phyloP scores from a whole-genome alignment of 208 protist genomes.

The Jaenimonas drosophilae region DNA sequence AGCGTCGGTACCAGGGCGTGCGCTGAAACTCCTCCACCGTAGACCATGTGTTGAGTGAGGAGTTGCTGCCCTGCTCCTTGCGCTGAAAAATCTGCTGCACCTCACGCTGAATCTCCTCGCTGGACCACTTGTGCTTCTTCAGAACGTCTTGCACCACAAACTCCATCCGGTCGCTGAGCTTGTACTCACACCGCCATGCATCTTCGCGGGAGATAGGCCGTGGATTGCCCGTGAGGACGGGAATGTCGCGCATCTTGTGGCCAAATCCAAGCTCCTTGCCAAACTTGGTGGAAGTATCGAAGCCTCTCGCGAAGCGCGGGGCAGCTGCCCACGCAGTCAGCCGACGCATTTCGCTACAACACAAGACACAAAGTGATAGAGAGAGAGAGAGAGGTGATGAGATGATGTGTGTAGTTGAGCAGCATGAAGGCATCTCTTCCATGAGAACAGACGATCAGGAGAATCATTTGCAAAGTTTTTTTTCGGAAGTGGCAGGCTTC shows the following conservation, averaged over 20 bases:
- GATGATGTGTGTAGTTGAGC: too few relatives aligned
- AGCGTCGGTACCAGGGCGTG: slow-evolving; percentile 84
- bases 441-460: too few relatives aligned
- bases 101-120: slow-evolving; percentile 65
- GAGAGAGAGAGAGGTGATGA: too few relatives aligned
- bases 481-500: too few relatives aligned
- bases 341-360: too few relatives aligned
- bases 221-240: slow-evolving; percentile 79
- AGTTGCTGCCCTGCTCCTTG: slow-evolving; percentile 38
- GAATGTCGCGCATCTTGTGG: slow-evolving; percentile 82
- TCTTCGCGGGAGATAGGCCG: slow-evolving; percentile 66
- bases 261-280: slow-evolving; percentile 78
- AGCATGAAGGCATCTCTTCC: too few relatives aligned
- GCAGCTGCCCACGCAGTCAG: too few relatives aligned
- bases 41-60: slow-evolving; percentile 81
- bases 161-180: slow-evolving; percentile 82
- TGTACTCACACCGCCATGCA: slow-evolving; percentile 73
- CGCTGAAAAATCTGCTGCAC: slow-evolving; percentile 75
- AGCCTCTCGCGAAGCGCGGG: too few relatives aligned
- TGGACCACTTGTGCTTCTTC: slow-evolving; percentile 40
- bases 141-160: slow-evolving; percentile 65
- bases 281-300: slow-evolving; percentile 53
- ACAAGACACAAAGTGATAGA: too few relatives aligned
- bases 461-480: too few relatives aligned
- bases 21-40: slow-evolving; percentile 87